A percentile compares a stretch with the other conserved stretches of the same genome.
phyloP scores from a whole-genome alignment of 192 early-diverging fungal genomes.

The Geosiphon pyriformis region DNA sequence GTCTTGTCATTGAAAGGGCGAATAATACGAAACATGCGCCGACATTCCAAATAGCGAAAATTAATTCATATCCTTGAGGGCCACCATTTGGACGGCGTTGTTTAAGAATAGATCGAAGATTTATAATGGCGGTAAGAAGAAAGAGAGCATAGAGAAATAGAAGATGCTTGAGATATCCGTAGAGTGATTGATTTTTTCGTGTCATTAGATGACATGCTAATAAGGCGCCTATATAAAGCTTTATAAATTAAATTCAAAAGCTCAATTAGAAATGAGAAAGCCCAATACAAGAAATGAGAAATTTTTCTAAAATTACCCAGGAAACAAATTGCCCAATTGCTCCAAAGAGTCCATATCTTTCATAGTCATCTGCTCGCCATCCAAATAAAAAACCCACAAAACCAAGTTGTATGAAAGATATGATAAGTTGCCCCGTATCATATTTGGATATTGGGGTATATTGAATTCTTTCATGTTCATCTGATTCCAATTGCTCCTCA shows the following conservation, averaged over 20 bases:
- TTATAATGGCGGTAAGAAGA: conserved; percentile 7
- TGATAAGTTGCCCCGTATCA: conserved; percentile 17
- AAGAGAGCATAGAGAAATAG: conserved; percentile 11
- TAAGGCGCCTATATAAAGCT: conserved; percentile 23
- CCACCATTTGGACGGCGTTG: neutral
- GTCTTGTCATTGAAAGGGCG: conserved; percentile 17
- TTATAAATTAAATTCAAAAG: conserved; percentile 1
- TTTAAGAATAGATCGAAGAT: conserved; percentile 22
- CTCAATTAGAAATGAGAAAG: too few species aligned
- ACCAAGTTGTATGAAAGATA: conserved; percentile 22
- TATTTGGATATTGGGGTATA: conserved; percentile 19
- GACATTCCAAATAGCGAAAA: conserved; percentile 16
- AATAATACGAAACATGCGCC: conserved; percentile 19
- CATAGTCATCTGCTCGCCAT: conserved; percentile 22
- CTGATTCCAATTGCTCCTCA: neutral
- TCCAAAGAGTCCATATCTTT: conserved; percentile 20
- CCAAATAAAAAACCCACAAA: conserved; percentile 23
- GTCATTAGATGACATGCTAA: conserved; percentile 26
- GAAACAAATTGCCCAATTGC: conserved; percentile 23
- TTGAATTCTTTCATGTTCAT: neutral
- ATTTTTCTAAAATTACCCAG: conserved; percentile 26
- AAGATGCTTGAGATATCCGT: conserved; percentile 21
- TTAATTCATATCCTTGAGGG: conserved; percentile 7
- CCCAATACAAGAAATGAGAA: too few species aligned
- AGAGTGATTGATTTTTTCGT: conserved; percentile 21